A percentile compares a stretch with the other conserved stretches of the same genome.
Evolutionary conservation across 106 monocot genomes (phyloP).

Genomic region (Phalaenopsis equestris): DNA sequence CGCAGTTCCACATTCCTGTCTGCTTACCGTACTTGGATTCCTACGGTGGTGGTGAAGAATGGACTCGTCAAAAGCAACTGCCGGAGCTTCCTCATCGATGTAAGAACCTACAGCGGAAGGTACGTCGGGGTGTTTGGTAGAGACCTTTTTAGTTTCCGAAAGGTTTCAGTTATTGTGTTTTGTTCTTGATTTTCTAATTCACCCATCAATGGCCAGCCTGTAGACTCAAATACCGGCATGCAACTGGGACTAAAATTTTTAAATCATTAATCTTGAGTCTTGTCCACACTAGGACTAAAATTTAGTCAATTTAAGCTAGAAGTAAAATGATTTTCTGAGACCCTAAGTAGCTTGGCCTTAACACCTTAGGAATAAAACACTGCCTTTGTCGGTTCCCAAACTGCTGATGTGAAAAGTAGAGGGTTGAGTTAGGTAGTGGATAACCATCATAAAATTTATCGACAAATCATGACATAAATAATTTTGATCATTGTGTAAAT

Average conservation of each 20-base stretch:
- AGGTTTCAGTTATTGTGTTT: neutral
- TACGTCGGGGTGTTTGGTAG: neutral
- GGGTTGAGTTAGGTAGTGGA: too few relatives aligned
- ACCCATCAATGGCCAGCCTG: neutral
- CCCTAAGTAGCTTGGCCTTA: neutral
- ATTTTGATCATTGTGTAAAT: too few relatives aligned
- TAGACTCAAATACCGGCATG: neutral
- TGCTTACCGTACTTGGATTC: neutral
- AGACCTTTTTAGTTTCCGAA: neutral
- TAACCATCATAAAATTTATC: too few relatives aligned
- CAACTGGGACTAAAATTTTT: too few relatives aligned
- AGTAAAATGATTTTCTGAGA: neutral
- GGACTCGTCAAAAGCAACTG: neutral
- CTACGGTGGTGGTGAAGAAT: neutral
- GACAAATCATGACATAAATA: too few relatives aligned
- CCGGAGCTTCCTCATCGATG: constrained; percentile 3
- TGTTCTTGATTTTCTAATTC: neutral
- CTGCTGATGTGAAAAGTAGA: too few relatives aligned
- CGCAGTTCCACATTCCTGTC: neutral
- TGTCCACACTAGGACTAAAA: neutral
- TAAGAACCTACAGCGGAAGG: neutral
- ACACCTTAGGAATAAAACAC: too few relatives aligned
- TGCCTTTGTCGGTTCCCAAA: too few relatives aligned
- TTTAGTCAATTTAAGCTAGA: neutral
- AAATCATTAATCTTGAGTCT: too few relatives aligned